phyloP scores from a whole-genome alignment of 148 eudicot species.

The Rhododendron vialii region DNA sequence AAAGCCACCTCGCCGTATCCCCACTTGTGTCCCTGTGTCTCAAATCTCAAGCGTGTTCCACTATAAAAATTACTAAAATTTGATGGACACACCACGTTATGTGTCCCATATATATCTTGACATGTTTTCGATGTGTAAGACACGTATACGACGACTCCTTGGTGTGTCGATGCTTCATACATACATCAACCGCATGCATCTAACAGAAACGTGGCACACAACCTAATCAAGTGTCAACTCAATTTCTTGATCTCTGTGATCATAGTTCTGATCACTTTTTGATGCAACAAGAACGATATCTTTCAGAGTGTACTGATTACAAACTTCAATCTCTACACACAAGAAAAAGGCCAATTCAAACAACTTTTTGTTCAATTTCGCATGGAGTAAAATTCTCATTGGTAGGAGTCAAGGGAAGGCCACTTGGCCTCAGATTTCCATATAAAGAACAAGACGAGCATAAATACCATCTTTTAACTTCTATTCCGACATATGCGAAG shows the following conservation, averaged over 20 bases:
- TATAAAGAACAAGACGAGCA: not conserved
- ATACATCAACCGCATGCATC: too few relatives aligned
- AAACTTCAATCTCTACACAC: not conserved
- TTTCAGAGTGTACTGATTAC: not conserved
- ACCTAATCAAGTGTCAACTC: not conserved
- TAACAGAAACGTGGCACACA: not conserved
- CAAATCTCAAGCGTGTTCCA: too few relatives aligned
- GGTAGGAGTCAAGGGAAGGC: not conserved
- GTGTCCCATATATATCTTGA: too few relatives aligned
- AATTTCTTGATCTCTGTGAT: not conserved
- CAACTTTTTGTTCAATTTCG: not conserved
- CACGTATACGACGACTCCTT: too few relatives aligned
- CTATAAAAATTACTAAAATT: too few relatives aligned
- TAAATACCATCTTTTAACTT: not conserved
- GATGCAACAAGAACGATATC: not conserved
- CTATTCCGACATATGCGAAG: not conserved
- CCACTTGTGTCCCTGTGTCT: too few relatives aligned
- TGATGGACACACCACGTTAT: too few relatives aligned
- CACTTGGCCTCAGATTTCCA: not conserved
- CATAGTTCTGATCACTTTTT: not conserved
- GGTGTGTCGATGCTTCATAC: too few relatives aligned
- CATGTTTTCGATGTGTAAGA: too few relatives aligned
- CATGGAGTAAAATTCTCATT: not conserved
- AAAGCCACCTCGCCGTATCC: too few relatives aligned
- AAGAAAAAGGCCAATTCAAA: not conserved